phyloP scores from a whole-genome alignment of 2,329 filamentous ascomycete genomes.

The Fusarium ambrosium region DNA sequence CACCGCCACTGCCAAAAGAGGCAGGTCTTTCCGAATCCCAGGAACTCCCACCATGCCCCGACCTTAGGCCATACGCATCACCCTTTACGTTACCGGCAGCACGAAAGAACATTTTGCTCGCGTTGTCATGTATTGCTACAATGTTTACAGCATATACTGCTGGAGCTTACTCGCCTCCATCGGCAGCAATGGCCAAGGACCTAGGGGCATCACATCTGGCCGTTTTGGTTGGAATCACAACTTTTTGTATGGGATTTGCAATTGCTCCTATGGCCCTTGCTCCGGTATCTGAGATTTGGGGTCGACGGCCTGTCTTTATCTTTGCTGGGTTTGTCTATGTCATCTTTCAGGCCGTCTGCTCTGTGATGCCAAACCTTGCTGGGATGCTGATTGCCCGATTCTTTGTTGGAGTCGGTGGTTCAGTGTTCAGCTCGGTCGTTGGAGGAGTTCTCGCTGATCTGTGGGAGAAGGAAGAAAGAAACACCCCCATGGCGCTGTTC shows the following conservation, averaged over 20 bases:
- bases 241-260: slow-evolving; percentile 85
- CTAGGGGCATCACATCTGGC: slow-evolving; percentile 76
- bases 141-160: slow-evolving; percentile 84
- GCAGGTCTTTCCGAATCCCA: slow-evolving; percentile 37
- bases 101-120: slow-evolving; percentile 79
- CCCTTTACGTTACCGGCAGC: slow-evolving; percentile 80
- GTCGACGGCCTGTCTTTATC: slow-evolving; percentile 85
- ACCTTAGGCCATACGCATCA: slow-evolving; percentile 75
- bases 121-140: slow-evolving; percentile 82
- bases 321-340: slow-evolving; percentile 80
- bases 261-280: slow-evolving; percentile 89
- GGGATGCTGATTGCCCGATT: slow-evolving; percentile 84
- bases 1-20: slow-evolving; percentile 37
- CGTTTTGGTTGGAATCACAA: slow-evolving; percentile 81
- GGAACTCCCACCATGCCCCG: slow-evolving; percentile 69
- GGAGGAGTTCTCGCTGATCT: slow-evolving; percentile 93
- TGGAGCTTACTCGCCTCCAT: slow-evolving; percentile 81
- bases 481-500: slow-evolving; percentile 92
- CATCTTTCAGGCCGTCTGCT: slow-evolving; percentile 78
- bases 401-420: slow-evolving; percentile 81
- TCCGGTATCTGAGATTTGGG: slow-evolving; percentile 90
- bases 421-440: slow-evolving; percentile 87
- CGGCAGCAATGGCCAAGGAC: slow-evolving; percentile 73
- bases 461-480: slow-evolving; percentile 82
- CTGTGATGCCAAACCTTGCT: slow-evolving; percentile 75